A percentile compares a stretch with the other conserved stretches of the same genome.
These are phyloP conservation scores for Rhodotorula graminis DNA, from an alignment of 768 basidiomycete species.

Conservation along the genomic window DNA sequence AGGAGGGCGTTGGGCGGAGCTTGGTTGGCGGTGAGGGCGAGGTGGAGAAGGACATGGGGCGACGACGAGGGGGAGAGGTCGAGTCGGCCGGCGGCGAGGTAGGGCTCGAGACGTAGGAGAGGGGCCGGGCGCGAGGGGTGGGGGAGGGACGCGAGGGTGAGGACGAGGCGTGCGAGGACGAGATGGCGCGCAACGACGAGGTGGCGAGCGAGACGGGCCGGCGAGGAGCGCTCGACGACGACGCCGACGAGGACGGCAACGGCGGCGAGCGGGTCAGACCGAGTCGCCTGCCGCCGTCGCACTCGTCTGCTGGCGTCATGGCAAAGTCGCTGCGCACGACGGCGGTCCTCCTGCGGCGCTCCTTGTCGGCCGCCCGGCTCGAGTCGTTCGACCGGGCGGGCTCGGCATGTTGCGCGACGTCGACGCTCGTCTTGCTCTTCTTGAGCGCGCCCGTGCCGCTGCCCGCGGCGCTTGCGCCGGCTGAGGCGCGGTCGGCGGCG, in stretches of 20 bases:
- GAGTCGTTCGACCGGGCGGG: background rate
- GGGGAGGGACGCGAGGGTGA: background rate
- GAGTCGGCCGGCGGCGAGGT: background rate
- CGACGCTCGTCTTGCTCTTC: slow-evolving; percentile 6
- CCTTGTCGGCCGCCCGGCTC: background rate
- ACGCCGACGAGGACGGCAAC: background rate
- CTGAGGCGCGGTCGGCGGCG: no score
- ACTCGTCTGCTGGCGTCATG: background rate
- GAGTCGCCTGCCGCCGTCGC: background rate
- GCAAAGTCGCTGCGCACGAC: background rate
- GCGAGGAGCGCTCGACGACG: background rate
- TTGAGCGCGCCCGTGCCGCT: background rate
- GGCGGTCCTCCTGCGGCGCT: background rate
- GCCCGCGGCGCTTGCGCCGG: background rate
- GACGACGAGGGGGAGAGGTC: background rate
- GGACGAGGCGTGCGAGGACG: background rate
- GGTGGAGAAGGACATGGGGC: background rate
- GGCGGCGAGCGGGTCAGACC: background rate
- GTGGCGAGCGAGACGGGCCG: slow-evolving; percentile 3
- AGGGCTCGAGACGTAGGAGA: background rate
- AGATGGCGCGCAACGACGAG: background rate
- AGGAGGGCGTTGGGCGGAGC: background rate
- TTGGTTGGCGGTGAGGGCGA: background rate
- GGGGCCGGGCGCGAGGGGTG: background rate
- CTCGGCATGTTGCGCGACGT: background rate